Evolutionary conservation across 192 early-diverging fungal species (phyloP).

Genomic region (Linnemannia schmuckeri): DNA sequence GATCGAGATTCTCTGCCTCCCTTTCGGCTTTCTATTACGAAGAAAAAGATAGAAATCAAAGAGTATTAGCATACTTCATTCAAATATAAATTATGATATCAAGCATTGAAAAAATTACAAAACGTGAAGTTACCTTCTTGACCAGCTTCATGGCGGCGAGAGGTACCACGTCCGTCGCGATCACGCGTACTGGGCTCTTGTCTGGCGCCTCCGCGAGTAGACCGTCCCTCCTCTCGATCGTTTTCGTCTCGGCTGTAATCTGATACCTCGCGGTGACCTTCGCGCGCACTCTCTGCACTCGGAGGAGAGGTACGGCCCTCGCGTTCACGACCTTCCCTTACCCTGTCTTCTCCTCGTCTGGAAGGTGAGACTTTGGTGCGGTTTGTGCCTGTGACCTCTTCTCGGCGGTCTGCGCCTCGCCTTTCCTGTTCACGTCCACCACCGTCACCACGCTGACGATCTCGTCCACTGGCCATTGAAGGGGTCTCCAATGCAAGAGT

Average conservation of each 20-base stretch:
- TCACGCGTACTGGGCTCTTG: background rate
- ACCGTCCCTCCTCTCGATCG: constrained; percentile 11
- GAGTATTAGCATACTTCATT: background rate
- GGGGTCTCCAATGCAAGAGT: background rate
- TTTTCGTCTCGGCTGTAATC: background rate
- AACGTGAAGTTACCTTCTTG: constrained; percentile 19
- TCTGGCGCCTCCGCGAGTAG: background rate
- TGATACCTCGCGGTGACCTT: background rate
- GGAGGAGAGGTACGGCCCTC: background rate
- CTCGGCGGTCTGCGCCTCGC: constrained; percentile 22
- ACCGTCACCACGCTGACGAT: constrained; percentile 14
- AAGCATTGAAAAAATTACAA: no score
- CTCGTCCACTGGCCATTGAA: constrained; percentile 8
- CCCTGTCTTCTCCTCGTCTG: constrained; percentile 17
- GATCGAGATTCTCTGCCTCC: constrained; percentile 33
- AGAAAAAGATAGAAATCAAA: background rate
- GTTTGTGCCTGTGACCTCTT: constrained; percentile 6
- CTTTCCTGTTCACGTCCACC: constrained; percentile 27
- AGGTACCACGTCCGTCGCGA: constrained; percentile 16
- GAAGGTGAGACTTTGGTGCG: constrained; percentile 19
- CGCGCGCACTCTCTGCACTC: background rate
- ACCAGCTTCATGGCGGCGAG: constrained; percentile 27
- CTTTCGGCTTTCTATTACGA: background rate
- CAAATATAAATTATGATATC: background rate
- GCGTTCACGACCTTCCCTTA: constrained; percentile 16